These are phyloP conservation scores for Atkinsonella texensis DNA, from an alignment of 2,329 filamentous ascomycete species.

Conservation along the genomic window DNA sequence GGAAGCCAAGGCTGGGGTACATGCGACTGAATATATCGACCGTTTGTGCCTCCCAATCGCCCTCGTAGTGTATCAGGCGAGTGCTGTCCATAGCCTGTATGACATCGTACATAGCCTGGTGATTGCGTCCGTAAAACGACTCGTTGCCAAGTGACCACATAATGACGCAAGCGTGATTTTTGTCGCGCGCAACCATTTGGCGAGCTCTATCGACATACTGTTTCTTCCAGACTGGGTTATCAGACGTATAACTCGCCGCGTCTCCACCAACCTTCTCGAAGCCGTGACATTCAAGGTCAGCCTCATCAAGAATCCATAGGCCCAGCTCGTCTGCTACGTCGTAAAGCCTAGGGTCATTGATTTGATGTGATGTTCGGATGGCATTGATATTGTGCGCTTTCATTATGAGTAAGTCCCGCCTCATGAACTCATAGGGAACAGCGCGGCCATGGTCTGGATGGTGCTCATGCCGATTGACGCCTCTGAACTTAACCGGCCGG, in stretches of 20 bases:
- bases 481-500: constrained; percentile 49
- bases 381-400: constrained; percentile 60
- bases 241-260: constrained; percentile 33
- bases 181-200: constrained; percentile 49
- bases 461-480: constrained; percentile 61
- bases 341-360: constrained; percentile 47
- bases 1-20: constrained; percentile 44
- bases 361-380: constrained; percentile 55
- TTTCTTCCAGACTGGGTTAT: constrained; percentile 48
- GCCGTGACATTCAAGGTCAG: constrained; percentile 42
- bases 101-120: constrained; percentile 54
- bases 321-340: constrained; percentile 52
- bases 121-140: constrained; percentile 57
- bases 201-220: constrained; percentile 56
- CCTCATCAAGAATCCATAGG: constrained; percentile 50
- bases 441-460: constrained; percentile 50
- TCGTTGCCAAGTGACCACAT: constrained; percentile 66
- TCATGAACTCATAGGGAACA: constrained; percentile 49
- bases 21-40: constrained; percentile 55
- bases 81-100: constrained; percentile 44
- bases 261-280: constrained; percentile 30
- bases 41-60: constrained; percentile 42
- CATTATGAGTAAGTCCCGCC: constrained; percentile 51
- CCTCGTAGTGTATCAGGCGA: constrained; percentile 54
- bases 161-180: constrained; percentile 51